Evolutionary conservation across 495 filamentous ascomycete species (phyloP), one percentile per base, ranked within the genome.

Genomic region (Amorphotheca resinae): DNA sequence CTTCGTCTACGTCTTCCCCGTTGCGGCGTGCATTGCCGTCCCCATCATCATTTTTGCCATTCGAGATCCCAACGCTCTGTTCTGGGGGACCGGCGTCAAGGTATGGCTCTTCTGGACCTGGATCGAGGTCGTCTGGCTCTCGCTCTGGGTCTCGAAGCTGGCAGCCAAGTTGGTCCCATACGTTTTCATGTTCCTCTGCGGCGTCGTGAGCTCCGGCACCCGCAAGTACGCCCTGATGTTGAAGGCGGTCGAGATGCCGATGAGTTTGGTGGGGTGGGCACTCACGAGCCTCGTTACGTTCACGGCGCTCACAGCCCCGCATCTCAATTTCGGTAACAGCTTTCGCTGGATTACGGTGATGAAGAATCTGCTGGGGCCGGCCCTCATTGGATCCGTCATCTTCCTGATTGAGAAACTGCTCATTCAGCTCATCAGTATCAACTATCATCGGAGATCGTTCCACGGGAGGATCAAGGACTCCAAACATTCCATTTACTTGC

Each of bases 371-470:
- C 69, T 95, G 2, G 76, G 80, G 12, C 85, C 86, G 7, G 57
- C 77, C 17, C 67, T 94, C n/a, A 65, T 93, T 34, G 82, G 82
- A 38, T 73, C 82, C 9, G 56, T 87, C 41, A 77, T 96, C 35
- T 81, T 79, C 40, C 67, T 95, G 16, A 77, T 59, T 4, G 86
- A 95, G 59, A 93, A 93, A 57, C 59, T 83, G 25, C 61, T 94
- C 18, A 79, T 96, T 25, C 91, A 94, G 64, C 68, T 95, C 26
- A 93, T 96, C 58, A 89, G 83, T 34, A 85, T 98, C 56, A 80
- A 80, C 45, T 98, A 98, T 59, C 89, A 98, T 60, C 82, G 87
- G 46, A 82, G 88, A 52, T 91, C 94, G 47, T 96, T 96, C 60
- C 79, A 86, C 46, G 65, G 72, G 22, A 79, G 83, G 46, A 95